Base-by-base conservation (phyloP, 2,329 filamentous ascomycete genomes). In the Aspergillus flavus region DNA sequence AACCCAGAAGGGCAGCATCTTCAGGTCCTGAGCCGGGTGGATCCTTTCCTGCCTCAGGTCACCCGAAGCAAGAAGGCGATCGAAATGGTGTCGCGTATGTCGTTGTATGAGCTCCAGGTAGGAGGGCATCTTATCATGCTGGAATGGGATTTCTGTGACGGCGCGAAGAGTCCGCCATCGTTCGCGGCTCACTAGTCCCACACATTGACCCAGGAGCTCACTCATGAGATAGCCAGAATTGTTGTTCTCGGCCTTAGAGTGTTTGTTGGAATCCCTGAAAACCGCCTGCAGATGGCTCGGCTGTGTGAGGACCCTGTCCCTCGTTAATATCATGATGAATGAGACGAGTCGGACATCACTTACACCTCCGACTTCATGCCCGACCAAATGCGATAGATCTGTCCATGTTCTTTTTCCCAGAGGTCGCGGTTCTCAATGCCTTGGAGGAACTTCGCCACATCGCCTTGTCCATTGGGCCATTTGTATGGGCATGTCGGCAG, bases 211-310 rank as follows among this genome's bases (percentile, higher is more conserved):
- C 0, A 84, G 73, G 0, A 84, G 69, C 46, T 79, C 64, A 46
- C 75, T 66, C 69, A 83, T 67, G 1, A 78, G 60, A 9, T 69
- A 80, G 1, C 81, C 82, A 1, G 75, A 73, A 64, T 83, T 73
- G 61, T 81, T 81, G 61, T 75, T 73, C 3, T 62, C 36, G 2
- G 79, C 81, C 65, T 84, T 83, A 23, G 62, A 48, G 64, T 84
- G 81, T 43, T 68, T 74, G 59, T 83, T 72, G 0, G 82, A 84
- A 63, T 83, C 81, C 34, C 70, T 72, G 66, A 81, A 83, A 6
- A 82, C 72, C 0, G 64, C 62, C 64, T 77, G 59, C 0, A 82
- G 59, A 58, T 82, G 68, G 4, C 73, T 65, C 2, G 79, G 73
- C 9, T 67, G 45, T 0, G 74, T 78, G 5, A 82, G 56, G 3